Conservation (phyloP, 352 stramenopile species). For the Pythium volutum region DNA sequence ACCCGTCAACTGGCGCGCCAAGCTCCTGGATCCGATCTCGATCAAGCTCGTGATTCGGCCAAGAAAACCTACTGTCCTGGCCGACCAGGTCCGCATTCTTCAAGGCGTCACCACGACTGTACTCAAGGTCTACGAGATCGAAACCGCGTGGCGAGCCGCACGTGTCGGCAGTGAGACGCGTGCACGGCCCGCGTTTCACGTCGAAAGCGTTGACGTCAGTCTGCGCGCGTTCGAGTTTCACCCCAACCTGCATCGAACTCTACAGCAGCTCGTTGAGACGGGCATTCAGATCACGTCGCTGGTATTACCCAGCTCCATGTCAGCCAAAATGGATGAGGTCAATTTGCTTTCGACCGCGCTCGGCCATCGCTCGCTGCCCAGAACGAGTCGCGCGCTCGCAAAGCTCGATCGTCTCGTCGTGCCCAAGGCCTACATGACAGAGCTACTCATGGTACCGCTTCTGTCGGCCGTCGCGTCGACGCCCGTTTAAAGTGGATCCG, state of each 20-base stretch:
- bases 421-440: no score
- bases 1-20: conserved; percentile 1
- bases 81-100: conserved; percentile 7
- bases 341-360: conserved; percentile 2
- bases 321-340: background rate
- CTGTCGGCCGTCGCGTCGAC: background rate
- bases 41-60: conserved; percentile 4
- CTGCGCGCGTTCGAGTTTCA: background rate
- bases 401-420: conserved; percentile 3
- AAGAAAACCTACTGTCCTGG: background rate
- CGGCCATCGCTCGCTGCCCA: background rate
- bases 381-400: background rate
- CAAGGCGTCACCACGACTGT: conserved; percentile 6
- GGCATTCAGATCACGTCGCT: background rate
- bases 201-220: background rate
- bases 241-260: background rate
- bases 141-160: background rate
- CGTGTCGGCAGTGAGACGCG: background rate
- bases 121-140: conserved; percentile 1
- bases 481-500: no score
- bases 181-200: background rate
- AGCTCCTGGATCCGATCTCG: background rate
- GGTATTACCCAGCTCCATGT: background rate
- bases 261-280: conserved; percentile 2
- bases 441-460: no score